Percentiles rank a stretch among this genome's conserved stretches.
phyloP scores from a whole-genome alignment of 23 red algal species.

The Gracilaria gracilis region DNA sequence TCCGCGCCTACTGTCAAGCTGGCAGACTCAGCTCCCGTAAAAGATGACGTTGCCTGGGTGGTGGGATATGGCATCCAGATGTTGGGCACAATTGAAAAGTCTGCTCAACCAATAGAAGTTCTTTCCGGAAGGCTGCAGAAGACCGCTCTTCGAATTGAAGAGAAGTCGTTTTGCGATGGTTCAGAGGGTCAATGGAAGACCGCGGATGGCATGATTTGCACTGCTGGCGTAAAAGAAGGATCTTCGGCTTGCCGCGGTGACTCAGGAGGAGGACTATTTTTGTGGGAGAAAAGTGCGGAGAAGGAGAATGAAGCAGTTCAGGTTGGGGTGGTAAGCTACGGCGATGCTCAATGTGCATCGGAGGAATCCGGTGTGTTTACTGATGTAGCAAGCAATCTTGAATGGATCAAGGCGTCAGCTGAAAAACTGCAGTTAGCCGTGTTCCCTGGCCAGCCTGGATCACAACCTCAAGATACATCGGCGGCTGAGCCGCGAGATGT shows the following conservation, averaged over 20 bases:
- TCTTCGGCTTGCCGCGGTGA: constrained; percentile 72
- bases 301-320: constrained; percentile 49
- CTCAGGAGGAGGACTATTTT: constrained; percentile 61
- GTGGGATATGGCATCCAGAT: constrained; percentile 74
- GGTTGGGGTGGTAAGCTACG: constrained; percentile 75
- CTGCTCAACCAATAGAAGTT: constrained; percentile 53
- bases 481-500: background rate
- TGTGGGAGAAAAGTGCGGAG: background rate
- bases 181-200: constrained; percentile 45
- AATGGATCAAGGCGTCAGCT: constrained; percentile 58
- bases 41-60: constrained; percentile 58
- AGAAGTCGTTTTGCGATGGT: constrained; percentile 70
- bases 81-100: constrained; percentile 68
- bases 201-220: constrained; percentile 72
- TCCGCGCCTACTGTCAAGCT: constrained; percentile 43
- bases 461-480: background rate
- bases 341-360: constrained; percentile 69
- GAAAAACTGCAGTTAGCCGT: constrained; percentile 18
- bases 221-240: constrained; percentile 51
- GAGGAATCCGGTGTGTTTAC: constrained; percentile 82
- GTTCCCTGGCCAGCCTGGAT: background rate
- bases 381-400: constrained; percentile 65
- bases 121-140: constrained; percentile 74
- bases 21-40: constrained; percentile 39
- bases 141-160: constrained; percentile 55